phyloP scores from a whole-genome alignment of 108 stramenopile species.

The Cyclotella distinguenda region DNA sequence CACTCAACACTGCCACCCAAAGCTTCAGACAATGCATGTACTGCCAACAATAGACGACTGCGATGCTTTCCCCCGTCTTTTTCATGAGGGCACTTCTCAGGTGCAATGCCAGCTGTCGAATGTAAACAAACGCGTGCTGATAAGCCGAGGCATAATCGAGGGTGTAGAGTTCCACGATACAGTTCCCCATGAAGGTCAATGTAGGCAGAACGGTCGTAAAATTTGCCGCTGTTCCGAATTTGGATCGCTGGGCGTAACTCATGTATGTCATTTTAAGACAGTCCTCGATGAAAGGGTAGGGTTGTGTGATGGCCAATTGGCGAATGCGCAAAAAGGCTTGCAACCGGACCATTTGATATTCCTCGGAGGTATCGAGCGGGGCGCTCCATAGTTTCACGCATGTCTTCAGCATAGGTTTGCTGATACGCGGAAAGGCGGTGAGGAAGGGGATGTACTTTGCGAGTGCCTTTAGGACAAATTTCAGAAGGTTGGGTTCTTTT shows the following conservation, averaged over 20 bases:
- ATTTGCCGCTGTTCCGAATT: conserved; percentile 76
- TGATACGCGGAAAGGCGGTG: conserved; percentile 78
- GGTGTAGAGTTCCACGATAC: conserved; percentile 93
- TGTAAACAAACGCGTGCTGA: conserved; percentile 98
- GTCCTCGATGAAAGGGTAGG: conserved; percentile 90
- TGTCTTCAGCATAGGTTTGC: conserved; percentile 69
- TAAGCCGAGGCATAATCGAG: conserved; percentile 92
- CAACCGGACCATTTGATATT: conserved; percentile 83
- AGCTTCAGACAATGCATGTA: conserved; percentile 91
- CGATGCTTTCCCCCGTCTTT: conserved; percentile 81
- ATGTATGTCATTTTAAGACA: conserved; percentile 92
- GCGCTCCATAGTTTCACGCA: conserved; percentile 81
- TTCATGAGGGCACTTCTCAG: conserved; percentile 91
- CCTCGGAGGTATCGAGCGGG: conserved; percentile 71
- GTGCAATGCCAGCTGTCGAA: conserved; percentile 95
- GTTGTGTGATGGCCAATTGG: conserved; percentile 89
- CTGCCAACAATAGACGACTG: conserved; percentile 93
- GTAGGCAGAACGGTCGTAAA: conserved; percentile 66
- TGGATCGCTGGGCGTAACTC: conserved; percentile 89
- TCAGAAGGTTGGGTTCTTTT: conserved; percentile 79
- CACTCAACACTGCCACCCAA: conserved; percentile 91
- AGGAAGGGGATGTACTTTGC: conserved; percentile 80
- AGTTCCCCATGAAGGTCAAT: conserved; percentile 93
- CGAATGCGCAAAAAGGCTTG: conserved; percentile 92
- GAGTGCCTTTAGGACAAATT: conserved; percentile 70